Conservation (phyloP, 2,329 filamentous ascomycete species). For the Aspergillus cejpii region DNA sequence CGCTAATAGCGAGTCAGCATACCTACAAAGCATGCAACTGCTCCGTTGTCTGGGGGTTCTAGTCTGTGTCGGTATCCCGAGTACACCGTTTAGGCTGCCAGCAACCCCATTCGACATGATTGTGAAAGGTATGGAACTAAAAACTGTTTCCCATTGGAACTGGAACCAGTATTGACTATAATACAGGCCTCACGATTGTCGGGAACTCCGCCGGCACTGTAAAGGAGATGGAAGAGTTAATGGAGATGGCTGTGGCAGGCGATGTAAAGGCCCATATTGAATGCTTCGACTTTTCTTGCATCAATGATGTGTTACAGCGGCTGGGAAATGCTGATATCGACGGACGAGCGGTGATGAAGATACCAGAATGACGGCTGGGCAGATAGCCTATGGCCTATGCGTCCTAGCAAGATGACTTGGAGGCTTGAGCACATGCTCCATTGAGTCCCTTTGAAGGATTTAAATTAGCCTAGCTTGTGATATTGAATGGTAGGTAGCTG, state of each 20-base stretch:
- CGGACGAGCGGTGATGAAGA: slow-evolving; percentile 34
- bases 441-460: too few species aligned
- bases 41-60: slow-evolving; percentile 44
- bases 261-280: slow-evolving; percentile 37
- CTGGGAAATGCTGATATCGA: slow-evolving; percentile 35
- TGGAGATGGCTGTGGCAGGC: slow-evolving; percentile 40
- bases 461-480: too few species aligned
- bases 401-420: too few species aligned
- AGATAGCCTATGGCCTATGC: background rate
- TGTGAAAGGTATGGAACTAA: slow-evolving; percentile 33
- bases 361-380: slow-evolving; percentile 18
- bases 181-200: slow-evolving; percentile 39
- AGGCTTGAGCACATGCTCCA: too few species aligned
- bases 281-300: slow-evolving; percentile 32
- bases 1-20: slow-evolving; percentile 42
- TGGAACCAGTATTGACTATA: slow-evolving; percentile 3
- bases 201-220: slow-evolving; percentile 44
- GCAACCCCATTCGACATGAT: slow-evolving; percentile 45
- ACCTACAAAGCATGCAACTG: slow-evolving; percentile 40
- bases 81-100: slow-evolving; percentile 39
- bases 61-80: slow-evolving; percentile 45
- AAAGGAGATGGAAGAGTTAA: slow-evolving; percentile 43
- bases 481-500: too few species aligned
- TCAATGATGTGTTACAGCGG: slow-evolving; percentile 31
- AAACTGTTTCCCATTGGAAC: background rate